Conservation (phyloP, 2,329 filamentous ascomycete genomes). For the Colletotrichum tropicicola region DNA sequence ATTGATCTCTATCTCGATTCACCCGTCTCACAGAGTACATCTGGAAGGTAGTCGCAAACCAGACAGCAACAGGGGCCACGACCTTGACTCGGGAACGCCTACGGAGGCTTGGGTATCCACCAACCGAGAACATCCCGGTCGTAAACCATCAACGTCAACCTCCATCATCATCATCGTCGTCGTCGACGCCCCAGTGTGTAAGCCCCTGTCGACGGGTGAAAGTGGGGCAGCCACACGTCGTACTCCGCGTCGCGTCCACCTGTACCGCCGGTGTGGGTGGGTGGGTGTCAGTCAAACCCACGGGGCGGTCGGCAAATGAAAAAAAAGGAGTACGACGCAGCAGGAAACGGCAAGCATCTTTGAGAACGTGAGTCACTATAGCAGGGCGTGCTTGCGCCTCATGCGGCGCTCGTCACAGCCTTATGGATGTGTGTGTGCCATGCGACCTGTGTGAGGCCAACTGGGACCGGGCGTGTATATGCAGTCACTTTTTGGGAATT, state of each 20-base stretch:
- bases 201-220: background rate
- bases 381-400: background rate
- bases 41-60: background rate
- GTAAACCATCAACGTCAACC: background rate
- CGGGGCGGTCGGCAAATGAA: background rate
- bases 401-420: background rate
- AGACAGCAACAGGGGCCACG: background rate
- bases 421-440: background rate
- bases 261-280: background rate
- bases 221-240: background rate
- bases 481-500: background rate
- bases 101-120: background rate
- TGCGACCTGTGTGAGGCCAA: background rate
- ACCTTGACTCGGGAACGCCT: background rate
- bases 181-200: conserved; percentile 1
- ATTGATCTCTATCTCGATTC: background rate
- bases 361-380: background rate
- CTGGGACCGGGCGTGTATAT: background rate
- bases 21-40: background rate
- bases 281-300: background rate
- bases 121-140: background rate
- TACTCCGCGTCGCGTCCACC: background rate
- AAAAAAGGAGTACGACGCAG: background rate
- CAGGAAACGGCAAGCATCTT: background rate
- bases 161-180: background rate